Evolutionary conservation across 306 rosid species (phyloP).

Genomic region (Quercus suber): DNA sequence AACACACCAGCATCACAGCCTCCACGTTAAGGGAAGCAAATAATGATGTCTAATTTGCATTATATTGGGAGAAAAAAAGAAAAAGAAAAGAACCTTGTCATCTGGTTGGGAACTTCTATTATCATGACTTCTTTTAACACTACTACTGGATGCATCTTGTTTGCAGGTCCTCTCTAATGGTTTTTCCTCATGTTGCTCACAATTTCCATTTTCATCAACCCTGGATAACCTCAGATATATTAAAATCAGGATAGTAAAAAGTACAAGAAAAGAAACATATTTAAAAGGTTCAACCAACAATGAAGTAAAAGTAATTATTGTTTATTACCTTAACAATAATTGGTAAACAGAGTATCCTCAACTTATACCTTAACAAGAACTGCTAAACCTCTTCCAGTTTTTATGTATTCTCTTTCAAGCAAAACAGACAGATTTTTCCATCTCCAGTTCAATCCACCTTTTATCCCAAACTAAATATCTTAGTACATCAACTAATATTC

Average conservation of each 20-base stretch:
- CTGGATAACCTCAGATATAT: slow-evolving; percentile 31
- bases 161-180: slow-evolving; percentile 26
- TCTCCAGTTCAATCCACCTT: not conserved
- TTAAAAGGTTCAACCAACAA: not conserved
- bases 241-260: slow-evolving; percentile 3
- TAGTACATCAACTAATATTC: not conserved
- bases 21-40: not conserved
- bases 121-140: slow-evolving; percentile 17
- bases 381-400: not conserved
- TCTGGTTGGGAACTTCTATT: slow-evolving; percentile 32
- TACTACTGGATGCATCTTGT: slow-evolving; percentile 28
- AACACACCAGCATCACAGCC: not conserved
- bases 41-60: not conserved
- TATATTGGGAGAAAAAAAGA: not conserved
- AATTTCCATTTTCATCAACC: slow-evolving; percentile 24
- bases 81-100: slow-evolving; percentile 47
- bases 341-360: not conserved
- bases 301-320: not conserved
- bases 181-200: slow-evolving; percentile 28
- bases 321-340: not conserved
- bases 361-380: not conserved
- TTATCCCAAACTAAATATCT: not conserved
- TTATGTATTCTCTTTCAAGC: not conserved
- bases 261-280: not conserved
- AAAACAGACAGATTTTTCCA: not conserved